Base-by-base conservation (phyloP, 257 asterid genomes). In the Verbena officinalis region DNA sequence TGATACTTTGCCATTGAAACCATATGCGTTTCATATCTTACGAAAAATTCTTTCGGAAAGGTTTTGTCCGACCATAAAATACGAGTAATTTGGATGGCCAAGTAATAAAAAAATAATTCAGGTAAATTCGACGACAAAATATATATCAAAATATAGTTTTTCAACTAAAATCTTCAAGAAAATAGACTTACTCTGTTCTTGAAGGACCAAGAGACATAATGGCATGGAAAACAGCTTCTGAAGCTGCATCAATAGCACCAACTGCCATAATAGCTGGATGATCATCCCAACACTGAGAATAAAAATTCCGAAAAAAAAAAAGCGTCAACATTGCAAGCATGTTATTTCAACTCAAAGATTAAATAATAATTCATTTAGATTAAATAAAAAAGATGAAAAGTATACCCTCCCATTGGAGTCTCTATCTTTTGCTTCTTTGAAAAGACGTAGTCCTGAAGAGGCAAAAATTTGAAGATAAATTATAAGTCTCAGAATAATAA, bases 261-360 rank as follows among this genome's bases (percentile, higher is more conserved):
- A 93, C 95, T n/a, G 96, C 99, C 99, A 93, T 93, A 75, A 93
- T 82, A 9, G 95, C 95, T 12, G 95, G 96, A 57, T 78, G 85
- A 71, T 68, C 78, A 49, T 75, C 95, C 96, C 91, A 81, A 39
- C 74, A 70, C 90, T 78, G 78, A 76, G 19, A 66, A 54, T n/a
- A 64, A 48, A 31, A 15, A 55, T 45, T 2, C 33, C 33, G 5
- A 27, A 2, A 2, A 27, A 27, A 27, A 27, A 5, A 27, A 27
- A 27, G 33, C 2, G 39, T 50, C 44, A 49, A 70, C 36, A n/a
- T 30, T 27, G 22, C 21, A 67, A 31, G 27, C 10, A 54, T 12
- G 4, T 31, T 24, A 66, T n/a, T n/a, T 19, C 56, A 33, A 67
- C 54, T 22, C 48, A 33, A 66, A 31, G 44, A 12, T 52, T 24